Conservation (phyloP, 352 stramenopile species). For the Pythium monospermum region DNA sequence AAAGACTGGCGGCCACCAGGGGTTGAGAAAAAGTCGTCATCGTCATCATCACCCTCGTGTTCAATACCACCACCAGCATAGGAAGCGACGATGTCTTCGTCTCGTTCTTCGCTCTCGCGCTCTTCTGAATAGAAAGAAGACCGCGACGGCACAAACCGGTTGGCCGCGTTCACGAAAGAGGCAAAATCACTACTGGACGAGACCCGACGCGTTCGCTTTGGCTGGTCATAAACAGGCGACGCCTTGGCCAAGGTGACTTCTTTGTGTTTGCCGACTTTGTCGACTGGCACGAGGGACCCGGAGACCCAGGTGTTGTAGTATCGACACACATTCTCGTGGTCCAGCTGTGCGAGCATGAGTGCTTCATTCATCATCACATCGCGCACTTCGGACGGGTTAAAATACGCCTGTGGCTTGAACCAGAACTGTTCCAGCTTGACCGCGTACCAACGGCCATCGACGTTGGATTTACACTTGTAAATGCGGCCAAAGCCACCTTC, state of each 20-base stretch:
- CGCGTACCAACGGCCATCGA: constrained; percentile 68
- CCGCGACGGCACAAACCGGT: constrained; percentile 11
- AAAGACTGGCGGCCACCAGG: no score
- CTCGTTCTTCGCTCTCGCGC: constrained; percentile 12
- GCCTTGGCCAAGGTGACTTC: constrained; percentile 2
- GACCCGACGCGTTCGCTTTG: constrained; percentile 3
- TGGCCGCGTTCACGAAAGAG: constrained; percentile 5
- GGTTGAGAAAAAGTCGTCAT: constrained; percentile 21
- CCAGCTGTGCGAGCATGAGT: constrained; percentile 86
- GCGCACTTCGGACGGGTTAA: constrained; percentile 75
- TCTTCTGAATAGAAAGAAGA: constrained; percentile 10
- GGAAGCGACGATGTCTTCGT: no score
- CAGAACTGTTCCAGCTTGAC: constrained; percentile 81
- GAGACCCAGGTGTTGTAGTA: constrained; percentile 88
- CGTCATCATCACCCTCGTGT: constrained; percentile 10
- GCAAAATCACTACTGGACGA: constrained; percentile 24
- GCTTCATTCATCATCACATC: constrained; percentile 92
- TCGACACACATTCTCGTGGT: constrained; percentile 93
- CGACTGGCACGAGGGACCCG: constrained; percentile 57
- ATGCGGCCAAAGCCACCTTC: constrained; percentile 76
- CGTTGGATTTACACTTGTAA: constrained; percentile 70
- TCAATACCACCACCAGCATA: no score
- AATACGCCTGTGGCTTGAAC: constrained; percentile 80
- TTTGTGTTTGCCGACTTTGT: constrained; percentile 29
- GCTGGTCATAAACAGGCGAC: neutral